Conservation (phyloP, 164 flowering plant genomes). For the Protea cynaroides region DNA sequence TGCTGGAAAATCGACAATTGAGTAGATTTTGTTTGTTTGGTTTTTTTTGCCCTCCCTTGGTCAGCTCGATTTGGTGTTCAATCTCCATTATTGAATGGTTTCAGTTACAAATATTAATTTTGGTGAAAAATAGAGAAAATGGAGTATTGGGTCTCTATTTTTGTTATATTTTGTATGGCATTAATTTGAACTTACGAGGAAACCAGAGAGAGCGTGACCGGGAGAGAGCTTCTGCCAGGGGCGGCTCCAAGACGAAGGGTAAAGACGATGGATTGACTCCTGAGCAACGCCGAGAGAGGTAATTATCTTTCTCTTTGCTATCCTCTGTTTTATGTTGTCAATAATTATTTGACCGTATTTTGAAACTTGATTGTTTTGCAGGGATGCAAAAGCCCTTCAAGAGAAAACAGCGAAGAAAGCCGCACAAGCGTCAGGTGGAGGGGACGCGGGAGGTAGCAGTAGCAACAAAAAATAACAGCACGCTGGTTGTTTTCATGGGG, state of each 20-base stretch:
- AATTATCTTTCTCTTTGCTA: too few species aligned
- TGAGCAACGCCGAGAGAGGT: conserved; percentile 84
- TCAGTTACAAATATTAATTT: too few species aligned
- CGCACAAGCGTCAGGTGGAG: conserved; percentile 28
- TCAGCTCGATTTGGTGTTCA: neutral
- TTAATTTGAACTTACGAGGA: conserved; percentile 37
- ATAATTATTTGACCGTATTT: neutral
- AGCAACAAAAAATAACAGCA: conserved; percentile 31
- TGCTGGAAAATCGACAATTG: too few species aligned
- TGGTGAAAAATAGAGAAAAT: too few species aligned
- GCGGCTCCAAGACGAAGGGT: conserved; percentile 18
- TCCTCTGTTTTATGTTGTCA: neutral
- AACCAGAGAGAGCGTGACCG: conserved; percentile 47
- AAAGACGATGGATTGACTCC: conserved; percentile 63
- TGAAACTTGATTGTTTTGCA: conserved; percentile 12
- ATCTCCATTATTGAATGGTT: neutral
- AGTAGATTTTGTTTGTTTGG: neutral
- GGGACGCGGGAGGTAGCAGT: conserved; percentile 33
- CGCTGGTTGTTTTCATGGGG: neutral
- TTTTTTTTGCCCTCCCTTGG: neutral
- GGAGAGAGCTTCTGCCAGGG: conserved; percentile 45
- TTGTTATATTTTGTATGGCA: conserved; percentile 6
- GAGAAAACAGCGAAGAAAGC: conserved; percentile 82
- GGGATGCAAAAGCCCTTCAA: conserved; percentile 88
- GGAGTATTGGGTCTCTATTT: too few species aligned